A percentile compares a stretch with the other conserved stretches of the same genome.
Conservation (phyloP, 495 filamentous ascomycete genomes). For the Penicillium alfredii region DNA sequence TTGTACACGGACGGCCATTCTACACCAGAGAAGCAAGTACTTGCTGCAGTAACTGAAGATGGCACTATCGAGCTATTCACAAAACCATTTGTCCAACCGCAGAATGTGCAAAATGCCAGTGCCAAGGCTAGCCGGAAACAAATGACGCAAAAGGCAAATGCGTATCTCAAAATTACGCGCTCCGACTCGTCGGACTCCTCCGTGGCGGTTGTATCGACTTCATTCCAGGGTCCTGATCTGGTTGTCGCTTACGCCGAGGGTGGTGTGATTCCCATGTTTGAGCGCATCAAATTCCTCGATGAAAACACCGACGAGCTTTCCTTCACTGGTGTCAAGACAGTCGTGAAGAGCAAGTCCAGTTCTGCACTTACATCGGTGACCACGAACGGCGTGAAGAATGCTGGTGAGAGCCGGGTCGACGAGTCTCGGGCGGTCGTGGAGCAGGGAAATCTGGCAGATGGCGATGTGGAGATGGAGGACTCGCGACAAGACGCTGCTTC, state of each 20-base stretch:
- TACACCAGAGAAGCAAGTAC: conserved; percentile 34
- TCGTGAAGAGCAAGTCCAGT: conserved; percentile 42
- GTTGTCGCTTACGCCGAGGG: conserved; percentile 51
- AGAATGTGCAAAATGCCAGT: conserved; percentile 25
- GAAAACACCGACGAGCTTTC: conserved; percentile 41
- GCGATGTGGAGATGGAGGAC: conserved; percentile 50
- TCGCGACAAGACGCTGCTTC: conserved; percentile 31
- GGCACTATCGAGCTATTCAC: conserved; percentile 54
- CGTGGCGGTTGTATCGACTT: conserved; percentile 41
- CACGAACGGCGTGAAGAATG: conserved; percentile 56
- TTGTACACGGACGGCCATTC: conserved; percentile 19
- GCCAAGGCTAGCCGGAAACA: conserved; percentile 44
- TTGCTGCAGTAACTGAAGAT: conserved; percentile 48
- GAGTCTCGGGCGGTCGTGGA: conserved; percentile 68
- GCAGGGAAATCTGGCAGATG: conserved; percentile 34
- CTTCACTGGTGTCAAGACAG: conserved; percentile 40
- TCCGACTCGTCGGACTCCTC: conserved; percentile 38
- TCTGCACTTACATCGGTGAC: conserved; percentile 35
- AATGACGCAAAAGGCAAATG: conserved; percentile 45
- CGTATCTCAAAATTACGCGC: conserved; percentile 44
- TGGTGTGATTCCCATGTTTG: conserved; percentile 50
- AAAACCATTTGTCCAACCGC: conserved; percentile 43
- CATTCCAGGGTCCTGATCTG: conserved; percentile 45
- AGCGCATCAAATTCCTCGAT: conserved; percentile 47
- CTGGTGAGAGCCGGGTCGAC: conserved; percentile 59